A percentile compares a stretch with the other conserved stretches of the same genome.
These are phyloP conservation scores for Oryza meyeriana DNA, from an alignment of 176 grass and related monocot genomes.

Conservation along the genomic window DNA sequence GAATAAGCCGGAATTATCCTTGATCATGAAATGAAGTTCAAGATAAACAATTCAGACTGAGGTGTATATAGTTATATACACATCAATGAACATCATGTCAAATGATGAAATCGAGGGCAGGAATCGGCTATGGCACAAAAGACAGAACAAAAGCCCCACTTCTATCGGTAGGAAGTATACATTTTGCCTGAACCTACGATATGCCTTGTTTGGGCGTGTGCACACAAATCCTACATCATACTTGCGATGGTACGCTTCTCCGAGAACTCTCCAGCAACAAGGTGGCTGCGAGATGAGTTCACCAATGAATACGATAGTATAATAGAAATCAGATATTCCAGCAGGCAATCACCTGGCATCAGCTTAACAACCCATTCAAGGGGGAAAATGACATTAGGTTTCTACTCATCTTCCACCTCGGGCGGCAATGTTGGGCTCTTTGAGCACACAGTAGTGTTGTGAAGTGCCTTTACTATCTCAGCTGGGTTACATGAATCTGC, in stretches of 20 bases:
- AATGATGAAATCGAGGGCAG: background rate
- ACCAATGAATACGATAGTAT: background rate
- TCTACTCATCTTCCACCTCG: constrained; percentile 71
- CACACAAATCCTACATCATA: background rate
- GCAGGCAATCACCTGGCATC: background rate
- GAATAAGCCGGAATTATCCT: background rate
- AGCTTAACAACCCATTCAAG: background rate
- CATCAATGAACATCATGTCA: constrained; percentile 4
- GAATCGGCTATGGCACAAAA: background rate
- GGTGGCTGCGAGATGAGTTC: background rate
- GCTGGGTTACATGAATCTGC: constrained; percentile 63
- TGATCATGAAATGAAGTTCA: background rate
- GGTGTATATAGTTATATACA: constrained; percentile 6
- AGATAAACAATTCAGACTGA: background rate
- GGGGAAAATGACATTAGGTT: background rate
- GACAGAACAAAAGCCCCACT: background rate
- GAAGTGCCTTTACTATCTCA: constrained; percentile 71
- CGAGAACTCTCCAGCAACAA: background rate
- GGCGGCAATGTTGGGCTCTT: constrained; percentile 76
- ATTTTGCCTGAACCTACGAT: constrained; percentile 26
- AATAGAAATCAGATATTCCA: background rate
- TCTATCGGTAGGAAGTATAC: background rate
- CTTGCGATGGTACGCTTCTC: background rate
- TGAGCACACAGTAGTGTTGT: constrained; percentile 74
- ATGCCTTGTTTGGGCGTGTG: background rate